These are phyloP conservation scores for Astrothelium macrocarpum DNA, from an alignment of 495 filamentous ascomycete species.

Conservation along the genomic window DNA sequence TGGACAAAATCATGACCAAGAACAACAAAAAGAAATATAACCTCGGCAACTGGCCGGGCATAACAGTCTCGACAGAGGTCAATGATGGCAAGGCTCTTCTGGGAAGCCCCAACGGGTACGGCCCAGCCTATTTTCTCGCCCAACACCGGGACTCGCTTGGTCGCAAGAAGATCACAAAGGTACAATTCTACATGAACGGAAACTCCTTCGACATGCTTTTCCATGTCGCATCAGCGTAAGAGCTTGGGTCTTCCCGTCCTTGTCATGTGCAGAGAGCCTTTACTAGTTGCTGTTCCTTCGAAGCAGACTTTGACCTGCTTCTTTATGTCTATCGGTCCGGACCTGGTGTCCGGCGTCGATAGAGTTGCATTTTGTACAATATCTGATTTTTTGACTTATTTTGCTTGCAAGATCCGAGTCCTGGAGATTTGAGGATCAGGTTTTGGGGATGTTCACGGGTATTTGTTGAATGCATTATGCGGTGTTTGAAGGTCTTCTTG, in stretches of 20 bases:
- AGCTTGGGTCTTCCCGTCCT: slow-evolving; percentile 1
- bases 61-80: background rate
- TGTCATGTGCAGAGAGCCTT: slow-evolving; percentile 2
- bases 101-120: background rate
- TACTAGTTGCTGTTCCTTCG: slow-evolving; percentile 1
- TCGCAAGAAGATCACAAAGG: background rate
- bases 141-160: background rate
- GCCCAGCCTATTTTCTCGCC: slow-evolving; percentile 3
- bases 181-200: background rate
- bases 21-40: background rate
- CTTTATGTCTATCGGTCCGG: background rate
- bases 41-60: background rate
- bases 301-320: background rate
- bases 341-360: background rate
- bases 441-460: slow-evolving; percentile 4
- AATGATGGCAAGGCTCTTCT: background rate
- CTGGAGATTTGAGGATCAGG: background rate
- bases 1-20: background rate
- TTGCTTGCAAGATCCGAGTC: slow-evolving; percentile 1
- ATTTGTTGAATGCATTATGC: background rate
- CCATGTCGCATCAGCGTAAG: background rate
- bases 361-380: background rate
- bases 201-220: background rate
- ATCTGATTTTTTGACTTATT: slow-evolving; percentile 1
- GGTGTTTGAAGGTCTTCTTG: background rate